Base-by-base conservation (phyloP, 169 alveolate genomes). In the Neospora caninum region DNA sequence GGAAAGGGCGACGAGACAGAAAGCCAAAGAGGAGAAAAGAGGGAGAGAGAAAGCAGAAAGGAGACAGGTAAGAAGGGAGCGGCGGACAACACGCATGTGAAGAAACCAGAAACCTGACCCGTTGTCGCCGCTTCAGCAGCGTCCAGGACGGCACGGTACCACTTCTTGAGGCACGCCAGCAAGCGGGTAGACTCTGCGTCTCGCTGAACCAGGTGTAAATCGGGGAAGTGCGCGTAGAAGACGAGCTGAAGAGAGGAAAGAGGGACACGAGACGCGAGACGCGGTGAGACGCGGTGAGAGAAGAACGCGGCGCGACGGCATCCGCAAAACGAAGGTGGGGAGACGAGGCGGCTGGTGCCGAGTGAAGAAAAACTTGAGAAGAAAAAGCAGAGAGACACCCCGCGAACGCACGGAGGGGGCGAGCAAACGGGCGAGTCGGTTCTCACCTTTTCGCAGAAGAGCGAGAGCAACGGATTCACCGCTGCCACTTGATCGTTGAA, bases 171-270 rank as follows among this genome's bases (percentile, higher is more conserved):
- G 7, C n/a, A 4, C 31, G 73, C 73, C 31, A 64, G 1, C 31
- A 64, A 16, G 31, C 73, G 31, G 34, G 25, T 9, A 64, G 73
- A 27, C 16, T 64, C 31, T 29, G 25, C 64, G 94, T 91, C 94
- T 98, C 96, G 29, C 97, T 96, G 49, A 97, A 98, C 97, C 54
- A 98, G 97, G 34, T 98, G 97, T 95, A 98, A 97, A 94, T 98
- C 99, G 18, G 99, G 99, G 94, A 96, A 98, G 93, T 98, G 99
- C 70, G 99, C 98, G 95, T 98, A 98, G 96, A 98, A 98, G 67
- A 98, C 95, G 53, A 96, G 94, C 96, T 92, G 97, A 73, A 69
- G 80, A n/a, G 80, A 69, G 29, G 36, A 49, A 49, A 49, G 58
- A 49, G 58, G 22, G 58, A 49, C 58, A 13, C 58, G 58, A 13